Evolutionary conservation across 768 basidiomycete species (phyloP).

Genomic region (Coprinopsis strossmayeri): DNA sequence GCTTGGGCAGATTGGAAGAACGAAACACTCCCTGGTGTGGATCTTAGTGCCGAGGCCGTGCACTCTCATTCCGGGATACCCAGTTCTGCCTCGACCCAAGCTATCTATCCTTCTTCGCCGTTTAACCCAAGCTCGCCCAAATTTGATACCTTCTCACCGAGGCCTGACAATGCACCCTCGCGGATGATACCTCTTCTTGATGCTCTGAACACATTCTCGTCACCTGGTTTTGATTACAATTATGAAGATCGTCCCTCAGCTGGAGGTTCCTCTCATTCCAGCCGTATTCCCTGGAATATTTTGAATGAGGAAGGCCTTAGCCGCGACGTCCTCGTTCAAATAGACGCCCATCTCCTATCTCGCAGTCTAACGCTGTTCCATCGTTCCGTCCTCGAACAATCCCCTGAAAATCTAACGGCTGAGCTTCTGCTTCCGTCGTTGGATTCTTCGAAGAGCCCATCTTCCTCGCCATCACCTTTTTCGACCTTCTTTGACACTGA

Average conservation of each 20-base stretch:
- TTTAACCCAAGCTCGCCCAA: conserved; percentile 36
- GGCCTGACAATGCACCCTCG: conserved; percentile 33
- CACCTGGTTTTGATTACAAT: conserved; percentile 5
- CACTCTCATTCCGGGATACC: conserved; percentile 25
- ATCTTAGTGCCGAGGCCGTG: conserved; percentile 19
- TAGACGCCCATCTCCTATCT: conserved; percentile 60
- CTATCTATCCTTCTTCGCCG: conserved; percentile 46
- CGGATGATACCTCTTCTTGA: conserved; percentile 39
- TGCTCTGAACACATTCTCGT: conserved; percentile 27
- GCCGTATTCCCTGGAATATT: conserved; percentile 38
- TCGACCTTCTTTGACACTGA: conserved; percentile 58
- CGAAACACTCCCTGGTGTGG: conserved; percentile 41
- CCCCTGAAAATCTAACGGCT: conserved; percentile 48
- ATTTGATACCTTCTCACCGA: conserved; percentile 45
- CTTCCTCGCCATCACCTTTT: conserved; percentile 4
- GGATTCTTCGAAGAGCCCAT: background rate
- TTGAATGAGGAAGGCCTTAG: conserved; percentile 65
- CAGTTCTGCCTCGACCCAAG: conserved; percentile 45
- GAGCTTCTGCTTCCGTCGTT: conserved; percentile 29
- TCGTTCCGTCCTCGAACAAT: conserved; percentile 40
- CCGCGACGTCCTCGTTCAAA: conserved; percentile 51
- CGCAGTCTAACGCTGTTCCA: conserved; percentile 60
- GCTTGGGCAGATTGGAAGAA: conserved; percentile 56
- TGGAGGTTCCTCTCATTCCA: conserved; percentile 12
- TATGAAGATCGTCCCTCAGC: conserved; percentile 10